Evolutionary conservation across 2,329 filamentous ascomycete species (phyloP).

Genomic region (Zasmidium angulare): DNA sequence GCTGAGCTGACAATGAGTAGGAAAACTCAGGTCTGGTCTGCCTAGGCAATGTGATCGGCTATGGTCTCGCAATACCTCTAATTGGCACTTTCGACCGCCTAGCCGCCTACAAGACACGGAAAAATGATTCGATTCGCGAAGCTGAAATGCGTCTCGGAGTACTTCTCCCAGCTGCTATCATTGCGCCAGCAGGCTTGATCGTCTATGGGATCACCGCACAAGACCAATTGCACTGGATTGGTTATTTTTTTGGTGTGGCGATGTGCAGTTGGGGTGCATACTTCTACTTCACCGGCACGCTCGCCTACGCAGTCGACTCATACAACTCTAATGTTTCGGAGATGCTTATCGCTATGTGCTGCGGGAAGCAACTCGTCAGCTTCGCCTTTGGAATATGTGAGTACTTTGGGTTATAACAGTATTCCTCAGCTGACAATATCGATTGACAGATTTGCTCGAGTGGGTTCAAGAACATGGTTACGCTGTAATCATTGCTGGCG

Average conservation of each 20-base stretch:
- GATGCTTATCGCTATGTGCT: constrained; percentile 54
- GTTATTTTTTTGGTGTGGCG: constrained; percentile 39
- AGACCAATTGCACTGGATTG: constrained; percentile 37
- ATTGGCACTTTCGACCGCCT: constrained; percentile 31
- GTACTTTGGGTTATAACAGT: neutral
- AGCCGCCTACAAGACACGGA: constrained; percentile 32
- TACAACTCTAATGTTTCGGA: constrained; percentile 61
- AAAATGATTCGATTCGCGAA: constrained; percentile 31
- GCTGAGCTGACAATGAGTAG: constrained; percentile 2
- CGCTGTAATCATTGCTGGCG: constrained; percentile 36
- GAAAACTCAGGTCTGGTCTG: constrained; percentile 33
- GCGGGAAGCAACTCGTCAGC: constrained; percentile 38
- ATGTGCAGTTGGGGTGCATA: constrained; percentile 36
- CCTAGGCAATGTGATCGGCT: constrained; percentile 38
- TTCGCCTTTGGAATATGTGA: constrained; percentile 34
- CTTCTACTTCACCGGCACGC: constrained; percentile 47
- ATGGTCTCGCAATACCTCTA: constrained; percentile 36
- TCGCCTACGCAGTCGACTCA: constrained; percentile 62
- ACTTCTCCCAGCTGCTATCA: constrained; percentile 36
- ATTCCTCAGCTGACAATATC: neutral
- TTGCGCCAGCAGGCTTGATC: constrained; percentile 37
- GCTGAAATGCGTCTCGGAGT: constrained; percentile 36
- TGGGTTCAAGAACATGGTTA: constrained; percentile 37
- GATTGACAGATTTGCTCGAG: constrained; percentile 30
- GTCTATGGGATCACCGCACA: constrained; percentile 39